Base-by-base conservation (phyloP, 1,284 basidiomycete species). In the Ustilago bromivora region DNA sequence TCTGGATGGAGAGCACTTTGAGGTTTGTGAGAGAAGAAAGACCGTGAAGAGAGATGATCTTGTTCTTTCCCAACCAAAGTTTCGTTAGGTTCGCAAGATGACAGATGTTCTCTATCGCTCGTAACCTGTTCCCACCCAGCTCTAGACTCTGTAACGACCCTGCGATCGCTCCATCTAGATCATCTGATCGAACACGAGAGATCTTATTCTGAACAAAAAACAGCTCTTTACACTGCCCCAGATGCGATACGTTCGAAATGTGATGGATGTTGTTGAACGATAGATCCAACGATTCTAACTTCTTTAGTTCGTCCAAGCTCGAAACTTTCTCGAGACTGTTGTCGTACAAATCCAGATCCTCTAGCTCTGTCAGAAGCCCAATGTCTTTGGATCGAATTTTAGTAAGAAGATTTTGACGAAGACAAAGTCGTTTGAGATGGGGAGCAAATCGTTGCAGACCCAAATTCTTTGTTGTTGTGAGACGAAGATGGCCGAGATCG, bases 161-260 rank as follows among this genome's bases (percentile, higher is more conserved):
- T 0, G 88, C 88, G 31, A 91, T 91, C 61, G 92, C 85, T 47
- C 89, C 87, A 66, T 89, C 87, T 9, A 95, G 87, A 51, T 92
- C 89, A 13, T 90, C 89, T 1, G 76, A 57, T 3, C 85, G 76
- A 54, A 99, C 93, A 66, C 90, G 90, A 7, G 91, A 90, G 80
- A 99, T 96, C 87, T 94, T 93, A 88, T 99, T 98, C 87, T 99
- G 96, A 2, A 99, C 94, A 81, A 99, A 94, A 87, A 95, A 99
- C 28, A 97, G 89, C 0, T 93, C 94, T 58, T 90, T 88, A 36
- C 97, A 89, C 23, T 86, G 80, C 13, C 75, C 85, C 32, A 88
- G 83, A 2, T 90, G 89, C 3, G 88, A 88, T 1, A 96, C 88
- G 58, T 88, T 87, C 9, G 89, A 87, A 35, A 86, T 81, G 47